Base-by-base conservation (phyloP, 179 eudicot species). In the Nepenthes alata region DNA sequence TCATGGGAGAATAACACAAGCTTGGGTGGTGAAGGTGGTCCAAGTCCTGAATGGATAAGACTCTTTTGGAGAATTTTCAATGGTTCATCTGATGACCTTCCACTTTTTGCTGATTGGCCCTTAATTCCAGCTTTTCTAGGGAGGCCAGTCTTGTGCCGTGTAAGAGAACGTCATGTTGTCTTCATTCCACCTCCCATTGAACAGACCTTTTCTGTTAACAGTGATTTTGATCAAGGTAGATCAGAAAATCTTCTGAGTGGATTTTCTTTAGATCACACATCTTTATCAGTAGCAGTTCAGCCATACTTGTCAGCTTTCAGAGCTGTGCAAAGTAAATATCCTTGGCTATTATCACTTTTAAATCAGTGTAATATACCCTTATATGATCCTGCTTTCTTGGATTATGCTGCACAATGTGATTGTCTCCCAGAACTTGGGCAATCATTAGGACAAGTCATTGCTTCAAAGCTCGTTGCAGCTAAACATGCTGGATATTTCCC, bases 81-180 rank as follows among this genome's bases (percentile, higher is more conserved):
- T 78, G 91, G 85, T 62, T 81, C 95, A 51, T 62, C 73, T 65
- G 85, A 87, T 67, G 94, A 94, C 70, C 83, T 90, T 63, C 67
- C 83, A 57, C 85, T 85, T 51, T 87, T 94, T 73, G 79, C 95
- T 63, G 97, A 90, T 59, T 94, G 99, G 99, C 99, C 99, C 57
- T 75, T 94, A 65, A 83, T 94, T 74, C 99, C 99, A 59, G 96
- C 97, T 78, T 85, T 87, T 73, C 87, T 94, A 75, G 99, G 99
- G 60, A 88, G 99, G 71, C 85, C 85, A 57, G 77, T 94, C 71
- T 75, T 94, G 60, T 94, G 99, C 66, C 99, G 99, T 64, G 80
- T 94, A 59, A 85, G 83, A 76, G 94, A 87, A 61, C 85, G 94
- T 11, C 81, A 77, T 63, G 85, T 90, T 71, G 80, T 94, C 60